Evolutionary conservation across 805 yeast genomes (phyloP).

Genomic region (Metschnikowia similis): DNA sequence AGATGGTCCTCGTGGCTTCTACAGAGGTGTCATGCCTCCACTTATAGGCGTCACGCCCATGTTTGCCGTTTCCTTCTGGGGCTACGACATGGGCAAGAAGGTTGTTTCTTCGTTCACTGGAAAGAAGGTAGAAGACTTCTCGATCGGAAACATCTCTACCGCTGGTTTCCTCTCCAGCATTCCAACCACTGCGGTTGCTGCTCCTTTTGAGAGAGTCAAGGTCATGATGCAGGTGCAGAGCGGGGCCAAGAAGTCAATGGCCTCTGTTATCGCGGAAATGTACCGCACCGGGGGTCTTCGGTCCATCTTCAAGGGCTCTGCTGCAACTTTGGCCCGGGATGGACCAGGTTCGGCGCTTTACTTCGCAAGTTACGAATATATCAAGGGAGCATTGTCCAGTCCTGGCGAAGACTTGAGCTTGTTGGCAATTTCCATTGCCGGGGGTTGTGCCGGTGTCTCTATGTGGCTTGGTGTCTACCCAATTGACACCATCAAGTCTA

Average conservation of each 20-base stretch:
- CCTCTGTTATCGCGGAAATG: conserved; percentile 60
- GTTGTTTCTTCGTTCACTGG: conserved; percentile 50
- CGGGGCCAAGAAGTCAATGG: conserved; percentile 41
- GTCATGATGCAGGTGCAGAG: conserved; percentile 84
- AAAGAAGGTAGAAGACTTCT: conserved; percentile 39
- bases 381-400: conserved; percentile 59
- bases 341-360: conserved; percentile 97
- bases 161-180: conserved; percentile 95
- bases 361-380: conserved; percentile 87
- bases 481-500: conserved; percentile 86
- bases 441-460: conserved; percentile 93
- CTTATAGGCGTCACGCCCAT: conserved; percentile 96
- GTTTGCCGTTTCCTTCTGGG: conserved; percentile 98
- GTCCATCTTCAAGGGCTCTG: conserved; percentile 86
- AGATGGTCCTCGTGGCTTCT: conserved; percentile 77
- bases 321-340: conserved; percentile 90
- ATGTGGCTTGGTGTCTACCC: conserved; percentile 98
- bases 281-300: conserved; percentile 75
- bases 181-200: conserved; percentile 95
- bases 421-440: conserved; percentile 77
- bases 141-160: conserved; percentile 69
- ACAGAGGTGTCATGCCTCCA: conserved; percentile 93
- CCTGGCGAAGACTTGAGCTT: conserved; percentile 61
- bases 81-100: conserved; percentile 88
- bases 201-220: conserved; percentile 94